A percentile compares a stretch with the other conserved stretches of the same genome.
Conservation (phyloP, 495 filamentous ascomycete species). For the Hyaloscypha variabilis region DNA sequence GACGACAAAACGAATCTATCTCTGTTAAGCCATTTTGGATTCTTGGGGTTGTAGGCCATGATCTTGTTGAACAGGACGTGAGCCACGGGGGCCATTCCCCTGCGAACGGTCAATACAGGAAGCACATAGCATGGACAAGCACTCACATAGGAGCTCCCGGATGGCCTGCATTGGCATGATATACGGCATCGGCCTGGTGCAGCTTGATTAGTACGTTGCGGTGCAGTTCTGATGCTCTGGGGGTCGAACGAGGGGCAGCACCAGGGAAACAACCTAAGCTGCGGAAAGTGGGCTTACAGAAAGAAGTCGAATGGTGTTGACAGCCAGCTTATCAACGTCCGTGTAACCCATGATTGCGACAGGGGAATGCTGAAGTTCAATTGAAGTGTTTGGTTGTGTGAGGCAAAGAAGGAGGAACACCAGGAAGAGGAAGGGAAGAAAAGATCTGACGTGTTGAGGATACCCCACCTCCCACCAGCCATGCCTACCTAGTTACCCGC, state of each 20-base stretch:
- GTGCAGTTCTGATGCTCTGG: not conserved
- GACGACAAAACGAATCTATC: constrained; percentile 99
- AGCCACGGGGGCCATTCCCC: constrained; percentile 84
- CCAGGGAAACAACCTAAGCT: constrained; percentile 5
- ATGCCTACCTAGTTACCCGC: too few species aligned
- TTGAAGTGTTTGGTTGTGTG: constrained; percentile 8
- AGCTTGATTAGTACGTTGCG: constrained; percentile 24
- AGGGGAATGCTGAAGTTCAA: constrained; percentile 22
- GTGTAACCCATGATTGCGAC: constrained; percentile 82
- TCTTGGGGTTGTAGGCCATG: constrained; percentile 99
- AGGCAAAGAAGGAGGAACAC: constrained; percentile 24
- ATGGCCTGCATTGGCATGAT: constrained; percentile 94
- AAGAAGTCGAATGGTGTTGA: constrained; percentile 97
- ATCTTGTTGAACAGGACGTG: constrained; percentile 99
- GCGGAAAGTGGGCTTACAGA: constrained; percentile 66
- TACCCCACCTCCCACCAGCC: not conserved
- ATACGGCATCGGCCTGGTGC: constrained; percentile 91
- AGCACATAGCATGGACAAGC: not conserved
- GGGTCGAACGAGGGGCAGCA: constrained; percentile 38
- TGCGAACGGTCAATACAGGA: constrained; percentile 6
- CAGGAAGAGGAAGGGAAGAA: not conserved
- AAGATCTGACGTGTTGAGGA: constrained; percentile 9
- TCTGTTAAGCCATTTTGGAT: constrained; percentile 93
- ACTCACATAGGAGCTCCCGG: constrained; percentile 88
- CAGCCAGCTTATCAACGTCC: constrained; percentile 82